Evolutionary conservation across 148 eudicot species (phyloP).

Genomic region (Rhododendron molle): DNA sequence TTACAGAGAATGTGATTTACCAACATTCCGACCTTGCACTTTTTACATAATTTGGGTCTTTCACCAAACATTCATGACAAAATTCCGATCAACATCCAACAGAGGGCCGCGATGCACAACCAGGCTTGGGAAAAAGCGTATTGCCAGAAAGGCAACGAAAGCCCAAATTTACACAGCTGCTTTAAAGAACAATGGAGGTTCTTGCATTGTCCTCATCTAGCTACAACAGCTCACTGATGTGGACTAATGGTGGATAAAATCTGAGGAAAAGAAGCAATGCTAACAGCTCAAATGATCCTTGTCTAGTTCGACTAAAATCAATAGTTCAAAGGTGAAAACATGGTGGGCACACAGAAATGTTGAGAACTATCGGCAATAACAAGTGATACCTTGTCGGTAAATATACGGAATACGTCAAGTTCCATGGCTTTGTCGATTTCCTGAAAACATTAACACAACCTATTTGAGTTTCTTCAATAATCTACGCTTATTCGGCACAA

Average conservation of each 20-base stretch:
- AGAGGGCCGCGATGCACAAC: not conserved
- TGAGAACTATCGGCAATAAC: not conserved
- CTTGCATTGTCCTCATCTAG: not conserved
- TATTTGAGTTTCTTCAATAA: not conserved
- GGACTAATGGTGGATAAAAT: conserved; percentile 31
- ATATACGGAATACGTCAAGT: conserved; percentile 45
- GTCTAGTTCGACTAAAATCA: not conserved
- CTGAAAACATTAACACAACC: conserved; percentile 19
- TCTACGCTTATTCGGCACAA: not conserved
- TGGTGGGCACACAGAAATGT: not conserved
- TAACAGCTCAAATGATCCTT: not conserved
- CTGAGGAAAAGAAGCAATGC: conserved; percentile 18
- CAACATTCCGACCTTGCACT: not conserved
- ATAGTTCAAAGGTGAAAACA: not conserved
- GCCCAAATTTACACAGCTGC: not conserved
- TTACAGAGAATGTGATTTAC: not conserved
- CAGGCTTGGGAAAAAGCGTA: not conserved
- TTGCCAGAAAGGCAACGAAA: not conserved
- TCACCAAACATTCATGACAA: not conserved
- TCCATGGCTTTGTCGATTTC: conserved; percentile 73
- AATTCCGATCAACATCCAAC: not conserved
- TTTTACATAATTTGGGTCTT: not conserved
- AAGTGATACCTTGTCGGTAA: conserved; percentile 58
- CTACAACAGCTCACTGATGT: conserved; percentile 7
- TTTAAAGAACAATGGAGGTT: not conserved